A percentile compares a stretch with the other conserved stretches of the same genome.
Conservation (phyloP, 768 basidiomycete genomes). For the Kwoniella dendrophila region DNA sequence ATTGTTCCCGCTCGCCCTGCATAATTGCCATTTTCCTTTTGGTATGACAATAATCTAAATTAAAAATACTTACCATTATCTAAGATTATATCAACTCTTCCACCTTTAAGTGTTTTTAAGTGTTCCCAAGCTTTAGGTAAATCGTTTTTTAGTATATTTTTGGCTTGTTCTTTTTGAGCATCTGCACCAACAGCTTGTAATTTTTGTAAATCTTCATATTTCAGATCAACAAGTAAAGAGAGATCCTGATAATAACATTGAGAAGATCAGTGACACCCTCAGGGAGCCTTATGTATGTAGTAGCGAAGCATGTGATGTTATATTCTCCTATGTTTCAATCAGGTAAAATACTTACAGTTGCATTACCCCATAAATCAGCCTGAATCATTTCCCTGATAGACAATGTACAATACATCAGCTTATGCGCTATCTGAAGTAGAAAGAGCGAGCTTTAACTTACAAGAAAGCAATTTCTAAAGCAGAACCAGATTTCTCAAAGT, state of each 20-base stretch:
- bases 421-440: neutral
- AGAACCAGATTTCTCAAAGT: conserved; percentile 37
- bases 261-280: conserved; percentile 1
- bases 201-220: conserved; percentile 75
- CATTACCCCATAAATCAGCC: conserved; percentile 76
- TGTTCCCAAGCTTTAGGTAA: conserved; percentile 73
- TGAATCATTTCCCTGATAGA: conserved; percentile 52
- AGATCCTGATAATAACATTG: conserved; percentile 70
- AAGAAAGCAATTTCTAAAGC: conserved; percentile 52
- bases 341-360: conserved; percentile 64
- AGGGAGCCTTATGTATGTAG: neutral
- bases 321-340: too few relatives aligned
- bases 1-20: too few relatives aligned
- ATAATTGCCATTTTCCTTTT: too few relatives aligned
- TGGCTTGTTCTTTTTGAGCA: conserved; percentile 73
- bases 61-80: conserved; percentile 74
- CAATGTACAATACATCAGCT: conserved; percentile 17
- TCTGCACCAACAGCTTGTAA: conserved; percentile 80
- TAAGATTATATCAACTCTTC: conserved; percentile 78
- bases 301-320: too few relatives aligned
- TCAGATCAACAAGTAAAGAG: conserved; percentile 82
- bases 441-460: conserved; percentile 19
- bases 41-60: conserved; percentile 1
- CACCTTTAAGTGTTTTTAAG: conserved; percentile 62
- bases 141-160: conserved; percentile 83